Evolutionary conservation across 169 alveolate species (phyloP).

Genomic region (Eimeria necatrix): DNA sequence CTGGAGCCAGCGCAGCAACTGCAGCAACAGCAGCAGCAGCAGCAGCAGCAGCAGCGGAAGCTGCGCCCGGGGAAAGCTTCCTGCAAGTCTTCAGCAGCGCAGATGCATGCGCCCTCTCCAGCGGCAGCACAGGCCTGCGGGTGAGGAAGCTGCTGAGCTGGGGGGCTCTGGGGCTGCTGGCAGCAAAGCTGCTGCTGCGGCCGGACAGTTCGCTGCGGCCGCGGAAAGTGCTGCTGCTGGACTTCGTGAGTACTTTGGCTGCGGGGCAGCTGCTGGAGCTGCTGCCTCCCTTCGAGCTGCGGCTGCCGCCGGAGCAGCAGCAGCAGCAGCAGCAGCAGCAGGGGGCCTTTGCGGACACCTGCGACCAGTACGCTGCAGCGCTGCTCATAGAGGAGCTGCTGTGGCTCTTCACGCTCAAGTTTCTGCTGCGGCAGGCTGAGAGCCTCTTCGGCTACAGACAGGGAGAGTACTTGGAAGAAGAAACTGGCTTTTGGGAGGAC

Average conservation of each 20-base stretch:
- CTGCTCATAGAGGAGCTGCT: background rate
- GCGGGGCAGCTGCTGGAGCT: background rate
- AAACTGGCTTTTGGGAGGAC: background rate
- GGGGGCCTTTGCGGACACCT: slow-evolving; percentile 1
- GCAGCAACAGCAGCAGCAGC: background rate
- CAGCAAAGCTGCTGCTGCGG: background rate
- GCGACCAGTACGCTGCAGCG: slow-evolving; percentile 35
- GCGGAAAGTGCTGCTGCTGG: background rate
- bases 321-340: background rate
- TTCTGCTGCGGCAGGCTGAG: background rate
- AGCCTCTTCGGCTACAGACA: background rate
- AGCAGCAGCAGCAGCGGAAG: background rate
- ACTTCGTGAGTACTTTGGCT: background rate
- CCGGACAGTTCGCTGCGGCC: background rate
- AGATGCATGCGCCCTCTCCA: slow-evolving; percentile 27
- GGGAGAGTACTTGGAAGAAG: background rate
- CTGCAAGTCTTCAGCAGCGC: slow-evolving; percentile 10
- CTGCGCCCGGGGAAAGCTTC: background rate
- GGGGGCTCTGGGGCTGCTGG: slow-evolving; percentile 14
- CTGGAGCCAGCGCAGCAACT: background rate
- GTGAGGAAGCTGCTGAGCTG: slow-evolving; percentile 9
- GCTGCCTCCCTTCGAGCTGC: slow-evolving; percentile 18
- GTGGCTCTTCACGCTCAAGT: slow-evolving; percentile 5
- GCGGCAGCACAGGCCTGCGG: background rate
- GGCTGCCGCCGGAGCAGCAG: background rate